A percentile compares a stretch with the other conserved stretches of the same genome.
Conservation (phyloP, 257 asterid species). For the Schizonepeta tenuifolia region DNA sequence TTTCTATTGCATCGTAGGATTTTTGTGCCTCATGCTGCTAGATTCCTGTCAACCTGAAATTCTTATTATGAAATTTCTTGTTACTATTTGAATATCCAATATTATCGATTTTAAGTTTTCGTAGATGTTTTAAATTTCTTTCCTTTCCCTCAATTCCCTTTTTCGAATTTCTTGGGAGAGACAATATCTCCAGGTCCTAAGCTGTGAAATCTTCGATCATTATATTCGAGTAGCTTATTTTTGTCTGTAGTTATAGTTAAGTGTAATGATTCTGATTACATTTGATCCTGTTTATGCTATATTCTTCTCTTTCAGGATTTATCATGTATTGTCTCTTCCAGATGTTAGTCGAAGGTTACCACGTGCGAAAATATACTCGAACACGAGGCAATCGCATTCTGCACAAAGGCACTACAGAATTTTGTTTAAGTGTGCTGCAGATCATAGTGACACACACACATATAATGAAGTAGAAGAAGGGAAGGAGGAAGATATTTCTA, state of each 20-base stretch:
- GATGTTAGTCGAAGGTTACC: constrained; percentile 37
- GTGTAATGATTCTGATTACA: constrained; percentile 2
- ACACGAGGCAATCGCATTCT: constrained; percentile 31
- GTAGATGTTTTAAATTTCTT: neutral
- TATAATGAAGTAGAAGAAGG: constrained; percentile 41
- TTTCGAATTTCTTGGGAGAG: neutral
- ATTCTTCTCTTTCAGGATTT: constrained; percentile 45
- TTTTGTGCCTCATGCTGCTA: no score
- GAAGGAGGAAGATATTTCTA: constrained; percentile 48
- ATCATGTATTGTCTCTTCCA: constrained; percentile 38
- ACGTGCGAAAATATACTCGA: constrained; percentile 24
- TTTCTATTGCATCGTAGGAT: neutral
- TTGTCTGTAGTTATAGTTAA: neutral
- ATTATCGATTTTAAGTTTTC: neutral
- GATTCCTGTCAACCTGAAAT: no score
- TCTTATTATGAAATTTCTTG: neutral
- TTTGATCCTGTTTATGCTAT: neutral
- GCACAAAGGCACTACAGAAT: constrained; percentile 23
- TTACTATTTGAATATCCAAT: neutral
- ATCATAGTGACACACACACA: constrained; percentile 21
- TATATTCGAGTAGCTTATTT: neutral
- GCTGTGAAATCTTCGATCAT: neutral
- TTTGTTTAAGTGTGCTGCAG: constrained; percentile 44
- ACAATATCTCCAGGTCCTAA: neutral
- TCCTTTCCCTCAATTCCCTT: neutral